Base-by-base conservation (phyloP, 2,329 filamentous ascomycete genomes). In the Diaporthe caulivora region DNA sequence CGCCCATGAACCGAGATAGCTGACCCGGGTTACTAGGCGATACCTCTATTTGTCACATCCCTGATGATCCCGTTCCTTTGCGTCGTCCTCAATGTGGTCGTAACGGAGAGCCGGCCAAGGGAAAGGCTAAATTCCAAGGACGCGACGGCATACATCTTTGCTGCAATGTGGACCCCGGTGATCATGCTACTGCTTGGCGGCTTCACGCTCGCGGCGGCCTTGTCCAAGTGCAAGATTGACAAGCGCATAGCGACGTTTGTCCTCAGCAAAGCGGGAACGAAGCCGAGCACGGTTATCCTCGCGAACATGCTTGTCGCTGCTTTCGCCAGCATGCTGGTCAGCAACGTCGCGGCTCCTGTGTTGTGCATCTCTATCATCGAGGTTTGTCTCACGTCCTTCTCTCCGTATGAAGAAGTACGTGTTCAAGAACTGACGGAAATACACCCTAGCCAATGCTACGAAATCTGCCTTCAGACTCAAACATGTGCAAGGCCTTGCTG, bases 291-390 rank as follows among this genome's bases (percentile, higher is more conserved):
- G 2, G 97, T 99, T 4, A 88, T 99, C 6, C 84, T 99, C n/a
- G 97, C 96, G 70, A 98, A 96, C 84, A 99, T 99, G 97, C 95
- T 98, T 78, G 97, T 99, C 54, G 95, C 96, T 71, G 97, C 97
- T 80, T 97, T 99, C 82, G 93, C 97, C 11, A 98, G 95, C 78
- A 99, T 99, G 97, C 95, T 97, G 88, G 98, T 99, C 80, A 98
- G 95, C 84, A 99, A 99, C 78, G 97, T 99, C 37, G 97, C 97
- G 1, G 96, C 97, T 1, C 97, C 97, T 0, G 97, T 99, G 13
- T 89, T 99, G 49, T 99, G 97, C 86, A 98, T 97, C 83, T 97
- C 95, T 26, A 98, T 99, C 79, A 97, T 99, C 74, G 95, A 98
- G 88, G 93, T 94, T 83, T 78, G 87, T 62, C 15, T 11, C 51